phyloP scores from a whole-genome alignment of 83 land plant species.

The Larix sibirica region DNA sequence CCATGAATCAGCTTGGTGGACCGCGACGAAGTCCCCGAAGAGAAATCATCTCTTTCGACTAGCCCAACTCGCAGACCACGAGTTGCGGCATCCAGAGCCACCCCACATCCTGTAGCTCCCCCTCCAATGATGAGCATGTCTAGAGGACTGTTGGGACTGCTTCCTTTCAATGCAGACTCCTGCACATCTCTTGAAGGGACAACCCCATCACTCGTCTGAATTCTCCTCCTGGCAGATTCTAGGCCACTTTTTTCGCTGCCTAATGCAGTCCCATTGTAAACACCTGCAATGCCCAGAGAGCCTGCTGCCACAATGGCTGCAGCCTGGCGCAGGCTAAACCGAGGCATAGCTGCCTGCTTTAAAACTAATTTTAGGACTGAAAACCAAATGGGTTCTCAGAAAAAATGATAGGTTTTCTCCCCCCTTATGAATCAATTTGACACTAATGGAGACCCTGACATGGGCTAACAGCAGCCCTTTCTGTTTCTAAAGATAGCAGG shows the following conservation, averaged over 20 bases:
- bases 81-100: constrained; percentile 86
- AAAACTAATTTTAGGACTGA: background rate
- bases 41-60: constrained; percentile 96
- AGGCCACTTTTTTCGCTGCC: constrained; percentile 12
- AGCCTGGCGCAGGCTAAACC: constrained; percentile 10
- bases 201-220: constrained; percentile 38
- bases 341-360: constrained; percentile 1
- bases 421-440: background rate
- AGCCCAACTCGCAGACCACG: constrained; percentile 93
- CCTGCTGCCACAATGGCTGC: constrained; percentile 9
- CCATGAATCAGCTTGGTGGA: constrained; percentile 98
- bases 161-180: constrained; percentile 66
- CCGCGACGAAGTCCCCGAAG: constrained; percentile 94
- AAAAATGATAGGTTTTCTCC: background rate
- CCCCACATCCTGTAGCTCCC: constrained; percentile 97
- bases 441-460: background rate
- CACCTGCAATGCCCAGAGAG: constrained; percentile 8
- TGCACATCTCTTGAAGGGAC: constrained; percentile 72
- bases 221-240: constrained; percentile 33
- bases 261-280: constrained; percentile 9
- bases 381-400: too few relatives aligned
- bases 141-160: constrained; percentile 57
- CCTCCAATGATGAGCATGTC: constrained; percentile 94
- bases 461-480: background rate
- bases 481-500: constrained; percentile 11